Conservation (phyloP, 441 rosid genomes). For the Arabidopsis lyrata region DNA sequence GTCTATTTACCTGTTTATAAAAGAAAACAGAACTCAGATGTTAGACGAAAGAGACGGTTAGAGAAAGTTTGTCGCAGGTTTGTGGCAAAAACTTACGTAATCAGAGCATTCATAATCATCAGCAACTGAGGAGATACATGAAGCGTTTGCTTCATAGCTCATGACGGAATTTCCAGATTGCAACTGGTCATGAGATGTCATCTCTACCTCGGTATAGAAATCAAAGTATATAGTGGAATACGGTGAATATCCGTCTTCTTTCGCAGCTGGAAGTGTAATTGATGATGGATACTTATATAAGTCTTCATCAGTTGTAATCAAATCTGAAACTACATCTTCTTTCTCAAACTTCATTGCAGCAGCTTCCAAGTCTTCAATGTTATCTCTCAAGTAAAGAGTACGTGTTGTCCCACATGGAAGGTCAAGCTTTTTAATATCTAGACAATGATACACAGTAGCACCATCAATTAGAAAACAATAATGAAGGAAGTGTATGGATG, state of each 20-base stretch:
- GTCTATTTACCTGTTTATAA: conserved; percentile 53
- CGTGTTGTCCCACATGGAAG: conserved; percentile 72
- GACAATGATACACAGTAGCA: conserved; percentile 4
- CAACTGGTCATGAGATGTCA: conserved; percentile 33
- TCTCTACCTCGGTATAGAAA: conserved; percentile 41
- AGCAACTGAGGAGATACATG: conserved; percentile 56
- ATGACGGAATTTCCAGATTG: conserved; percentile 36
- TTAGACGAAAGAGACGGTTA: neutral
- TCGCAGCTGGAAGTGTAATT: conserved; percentile 43
- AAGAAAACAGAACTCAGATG: neutral
- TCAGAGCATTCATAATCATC: conserved; percentile 52
- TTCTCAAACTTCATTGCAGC: conserved; percentile 85
- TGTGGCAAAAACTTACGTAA: conserved; percentile 57
- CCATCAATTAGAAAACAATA: conserved; percentile 19
- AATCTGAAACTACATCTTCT: conserved; percentile 57
- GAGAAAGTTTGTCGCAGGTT: neutral
- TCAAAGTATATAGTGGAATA: conserved; percentile 69
- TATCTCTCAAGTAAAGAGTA: conserved; percentile 80
- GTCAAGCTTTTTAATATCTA: conserved; percentile 70
- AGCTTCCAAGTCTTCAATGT: conserved; percentile 76
- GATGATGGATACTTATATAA: conserved; percentile 61
- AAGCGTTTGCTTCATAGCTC: conserved; percentile 51
- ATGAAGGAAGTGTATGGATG: conserved; percentile 11
- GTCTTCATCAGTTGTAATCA: conserved; percentile 57
- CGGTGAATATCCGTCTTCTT: conserved; percentile 68